phyloP scores from a whole-genome alignment of 2,329 filamentous ascomycete species.

The Talaromyces sp. region DNA sequence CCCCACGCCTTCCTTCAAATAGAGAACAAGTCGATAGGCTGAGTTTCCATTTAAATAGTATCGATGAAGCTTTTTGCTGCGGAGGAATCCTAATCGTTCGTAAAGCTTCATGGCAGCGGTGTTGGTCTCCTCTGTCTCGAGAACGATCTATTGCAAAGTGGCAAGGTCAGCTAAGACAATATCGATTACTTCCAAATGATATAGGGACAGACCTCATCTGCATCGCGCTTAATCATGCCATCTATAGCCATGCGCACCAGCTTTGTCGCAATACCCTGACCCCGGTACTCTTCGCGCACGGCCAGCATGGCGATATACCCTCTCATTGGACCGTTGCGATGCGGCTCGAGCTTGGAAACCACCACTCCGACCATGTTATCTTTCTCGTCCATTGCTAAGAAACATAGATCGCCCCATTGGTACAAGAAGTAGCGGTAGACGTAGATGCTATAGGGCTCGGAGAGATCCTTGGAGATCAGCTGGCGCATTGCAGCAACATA shows the following conservation, averaged over 20 bases:
- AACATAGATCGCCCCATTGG: constrained; percentile 97
- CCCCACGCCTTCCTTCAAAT: constrained; percentile 66
- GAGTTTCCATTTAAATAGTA: constrained; percentile 98
- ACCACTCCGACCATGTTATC: constrained; percentile 78
- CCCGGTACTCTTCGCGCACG: constrained; percentile 77
- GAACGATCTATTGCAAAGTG: constrained; percentile 62
- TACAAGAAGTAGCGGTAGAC: constrained; percentile 98
- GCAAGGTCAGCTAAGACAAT: constrained; percentile 11
- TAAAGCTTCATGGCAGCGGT: constrained; percentile 87
- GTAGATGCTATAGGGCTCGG: constrained; percentile 98
- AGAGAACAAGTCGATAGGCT: constrained; percentile 83
- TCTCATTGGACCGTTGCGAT: constrained; percentile 80
- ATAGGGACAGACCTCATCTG: constrained; percentile 68
- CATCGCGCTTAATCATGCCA: constrained; percentile 79
- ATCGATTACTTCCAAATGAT: not conserved
- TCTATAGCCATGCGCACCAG: constrained; percentile 90
- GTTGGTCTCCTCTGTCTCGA: constrained; percentile 96
- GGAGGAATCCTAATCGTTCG: constrained; percentile 85
- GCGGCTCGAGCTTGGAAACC: constrained; percentile 89
- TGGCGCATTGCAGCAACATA: constrained; percentile 86
- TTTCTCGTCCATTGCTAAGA: constrained; percentile 67
- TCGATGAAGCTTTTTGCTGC: constrained; percentile 88
- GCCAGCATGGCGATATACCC: constrained; percentile 99
- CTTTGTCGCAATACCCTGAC: constrained; percentile 82
- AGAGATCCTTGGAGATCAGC: constrained; percentile 92